A percentile compares a stretch with the other conserved stretches of the same genome.
Conservation (phyloP, 257 asterid genomes). For the Coffea eugenioides region DNA sequence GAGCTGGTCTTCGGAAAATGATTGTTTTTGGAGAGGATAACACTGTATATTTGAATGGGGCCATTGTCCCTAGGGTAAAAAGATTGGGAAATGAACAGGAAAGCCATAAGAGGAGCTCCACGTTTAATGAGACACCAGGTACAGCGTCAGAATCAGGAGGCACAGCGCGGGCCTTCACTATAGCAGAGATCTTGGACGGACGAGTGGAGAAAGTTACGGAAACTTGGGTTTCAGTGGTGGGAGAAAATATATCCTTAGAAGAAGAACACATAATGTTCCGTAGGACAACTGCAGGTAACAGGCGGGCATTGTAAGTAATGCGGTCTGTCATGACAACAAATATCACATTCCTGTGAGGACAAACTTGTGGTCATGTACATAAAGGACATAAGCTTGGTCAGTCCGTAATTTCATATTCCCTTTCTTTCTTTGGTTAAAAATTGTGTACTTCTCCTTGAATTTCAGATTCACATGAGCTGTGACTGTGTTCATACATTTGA, state of each 20-base stretch:
- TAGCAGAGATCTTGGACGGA: constrained; percentile 60
- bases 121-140: constrained; percentile 19
- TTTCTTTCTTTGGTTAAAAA: not conserved
- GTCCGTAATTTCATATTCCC: not conserved
- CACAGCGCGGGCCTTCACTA: constrained; percentile 70
- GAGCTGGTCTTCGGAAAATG: constrained; percentile 77
- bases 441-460: not conserved
- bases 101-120: constrained; percentile 14
- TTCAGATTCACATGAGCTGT: not conserved
- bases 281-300: constrained; percentile 22
- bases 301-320: not conserved
- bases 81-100: constrained; percentile 30
- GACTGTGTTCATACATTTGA: not conserved
- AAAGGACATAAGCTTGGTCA: not conserved
- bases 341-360: not conserved
- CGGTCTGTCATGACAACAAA: not conserved
- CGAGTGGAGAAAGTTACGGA: constrained; percentile 58
- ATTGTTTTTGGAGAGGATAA: constrained; percentile 64
- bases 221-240: constrained; percentile 77
- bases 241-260: constrained; percentile 40
- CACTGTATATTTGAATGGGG: constrained; percentile 74
- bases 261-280: constrained; percentile 50
- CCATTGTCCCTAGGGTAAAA: constrained; percentile 77
- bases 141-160: constrained; percentile 34
- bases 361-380: not conserved